These are phyloP conservation scores for Fusarium avenaceum DNA, from an alignment of 2,329 filamentous ascomycete genomes.

Conservation along the genomic window DNA sequence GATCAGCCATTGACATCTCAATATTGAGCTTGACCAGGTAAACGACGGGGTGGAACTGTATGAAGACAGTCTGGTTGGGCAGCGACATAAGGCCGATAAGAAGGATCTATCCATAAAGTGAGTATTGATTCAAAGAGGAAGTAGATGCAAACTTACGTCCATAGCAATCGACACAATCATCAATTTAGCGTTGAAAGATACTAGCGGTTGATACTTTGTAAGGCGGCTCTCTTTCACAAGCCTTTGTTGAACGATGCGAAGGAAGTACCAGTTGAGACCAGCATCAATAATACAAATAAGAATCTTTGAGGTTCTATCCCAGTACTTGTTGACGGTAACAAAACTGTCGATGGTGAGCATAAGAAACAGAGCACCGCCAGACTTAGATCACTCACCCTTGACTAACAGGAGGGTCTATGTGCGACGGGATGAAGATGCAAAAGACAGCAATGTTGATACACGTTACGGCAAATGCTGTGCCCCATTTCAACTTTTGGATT, in stretches of 20 bases:
- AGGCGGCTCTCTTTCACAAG: conserved; percentile 62
- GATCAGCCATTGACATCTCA: conserved; percentile 66
- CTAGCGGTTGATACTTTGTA: conserved; percentile 64
- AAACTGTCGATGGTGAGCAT: conserved; percentile 32
- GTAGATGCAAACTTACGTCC: conserved; percentile 55
- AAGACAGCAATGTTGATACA: conserved; percentile 67
- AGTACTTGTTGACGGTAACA: conserved; percentile 62
- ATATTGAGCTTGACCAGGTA: conserved; percentile 68
- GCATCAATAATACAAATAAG: conserved; percentile 66
- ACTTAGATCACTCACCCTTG: conserved; percentile 46
- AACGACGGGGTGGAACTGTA: conserved; percentile 66
- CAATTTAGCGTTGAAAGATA: conserved; percentile 64
- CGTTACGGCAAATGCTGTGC: conserved; percentile 59
- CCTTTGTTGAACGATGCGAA: conserved; percentile 60
- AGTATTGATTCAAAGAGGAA: too few species aligned
- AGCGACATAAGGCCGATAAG: conserved; percentile 55
- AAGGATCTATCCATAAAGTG: conserved; percentile 4
- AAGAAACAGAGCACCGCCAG: too few species aligned
- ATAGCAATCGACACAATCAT: conserved; percentile 64
- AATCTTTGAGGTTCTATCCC: conserved; percentile 67
- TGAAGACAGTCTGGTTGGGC: conserved; percentile 55
- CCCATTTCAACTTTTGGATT: conserved; percentile 61
- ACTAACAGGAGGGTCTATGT: conserved; percentile 56
- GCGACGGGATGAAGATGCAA: conserved; percentile 66
- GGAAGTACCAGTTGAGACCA: conserved; percentile 66